phyloP scores from a whole-genome alignment of 129 eudicot species.

The Oenanthe sinensis region DNA sequence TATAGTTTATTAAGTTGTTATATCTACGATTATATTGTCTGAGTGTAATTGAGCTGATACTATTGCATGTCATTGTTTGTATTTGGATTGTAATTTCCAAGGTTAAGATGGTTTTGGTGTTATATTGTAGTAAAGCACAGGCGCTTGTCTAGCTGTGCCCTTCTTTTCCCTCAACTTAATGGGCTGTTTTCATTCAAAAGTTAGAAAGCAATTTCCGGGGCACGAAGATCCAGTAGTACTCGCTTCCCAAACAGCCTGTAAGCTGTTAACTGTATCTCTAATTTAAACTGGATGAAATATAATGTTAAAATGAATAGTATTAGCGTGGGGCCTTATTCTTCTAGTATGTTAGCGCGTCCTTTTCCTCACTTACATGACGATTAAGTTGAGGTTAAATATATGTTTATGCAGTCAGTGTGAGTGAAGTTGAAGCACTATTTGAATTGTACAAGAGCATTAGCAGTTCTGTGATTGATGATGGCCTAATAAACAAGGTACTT shows the following conservation, averaged over 20 bases:
- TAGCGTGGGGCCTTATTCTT: neutral
- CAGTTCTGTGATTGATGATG: conserved; percentile 92
- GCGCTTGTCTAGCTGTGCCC: conserved; percentile 29
- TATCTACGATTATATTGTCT: neutral
- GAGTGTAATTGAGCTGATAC: conserved; percentile 15
- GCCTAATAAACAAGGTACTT: conserved; percentile 83
- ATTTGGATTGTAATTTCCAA: conserved; percentile 35
- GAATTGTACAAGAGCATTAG: conserved; percentile 96
- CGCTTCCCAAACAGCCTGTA: conserved; percentile 98
- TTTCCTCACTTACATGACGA: neutral
- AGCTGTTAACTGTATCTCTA: conserved; percentile 22
- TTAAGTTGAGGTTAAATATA: neutral
- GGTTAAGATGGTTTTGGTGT: conserved; percentile 54
- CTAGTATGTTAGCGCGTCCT: neutral
- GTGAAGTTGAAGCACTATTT: conserved; percentile 97
- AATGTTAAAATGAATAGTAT: neutral
- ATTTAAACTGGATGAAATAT: neutral
- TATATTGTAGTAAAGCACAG: conserved; percentile 40
- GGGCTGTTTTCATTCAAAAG: conserved; percentile 85
- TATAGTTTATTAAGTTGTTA: neutral
- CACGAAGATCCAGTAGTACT: conserved; percentile 78
- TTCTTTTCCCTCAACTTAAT: conserved; percentile 35
- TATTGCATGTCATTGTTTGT: conserved; percentile 8
- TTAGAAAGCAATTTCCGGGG: conserved; percentile 71
- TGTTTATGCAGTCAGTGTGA: conserved; percentile 71